Conservation (phyloP, 2,329 filamentous ascomycete genomes). For the Xylariaceae sp. region DNA sequence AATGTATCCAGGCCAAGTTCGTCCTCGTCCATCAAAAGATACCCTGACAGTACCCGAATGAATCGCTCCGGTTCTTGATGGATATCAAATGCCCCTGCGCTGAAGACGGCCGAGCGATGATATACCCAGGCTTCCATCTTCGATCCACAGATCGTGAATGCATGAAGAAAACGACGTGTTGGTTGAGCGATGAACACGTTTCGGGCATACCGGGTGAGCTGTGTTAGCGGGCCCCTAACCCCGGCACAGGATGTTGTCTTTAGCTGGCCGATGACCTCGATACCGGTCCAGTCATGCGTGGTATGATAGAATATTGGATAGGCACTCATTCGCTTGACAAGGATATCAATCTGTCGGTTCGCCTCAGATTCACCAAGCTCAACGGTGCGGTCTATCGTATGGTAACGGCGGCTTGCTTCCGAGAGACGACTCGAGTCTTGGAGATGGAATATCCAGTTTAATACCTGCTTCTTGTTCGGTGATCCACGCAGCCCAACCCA, state of each 20-base stretch:
- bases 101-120: conserved; percentile 7
- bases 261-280: background rate
- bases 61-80: conserved; percentile 4
- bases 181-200: conserved; percentile 9
- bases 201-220: conserved; percentile 4
- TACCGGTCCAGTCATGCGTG: background rate
- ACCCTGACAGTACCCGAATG: conserved; percentile 7
- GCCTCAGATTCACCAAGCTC: background rate
- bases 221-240: conserved; percentile 4
- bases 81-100: conserved; percentile 5
- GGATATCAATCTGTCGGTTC: background rate
- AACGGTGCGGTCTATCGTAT: background rate
- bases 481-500: conserved; percentile 1
- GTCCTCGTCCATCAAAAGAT: conserved; percentile 7
- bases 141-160: conserved; percentile 5
- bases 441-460: conserved; percentile 1
- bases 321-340: background rate
- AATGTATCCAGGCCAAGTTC: conserved; percentile 4
- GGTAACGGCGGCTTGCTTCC: background rate
- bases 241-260: background rate
- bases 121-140: conserved; percentile 14
- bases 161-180: conserved; percentile 14
- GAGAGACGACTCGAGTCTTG: background rate
- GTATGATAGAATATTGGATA: background rate
- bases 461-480: background rate